Conservation (phyloP, 495 filamentous ascomycete genomes). For the Annulohypoxylon bovei region DNA sequence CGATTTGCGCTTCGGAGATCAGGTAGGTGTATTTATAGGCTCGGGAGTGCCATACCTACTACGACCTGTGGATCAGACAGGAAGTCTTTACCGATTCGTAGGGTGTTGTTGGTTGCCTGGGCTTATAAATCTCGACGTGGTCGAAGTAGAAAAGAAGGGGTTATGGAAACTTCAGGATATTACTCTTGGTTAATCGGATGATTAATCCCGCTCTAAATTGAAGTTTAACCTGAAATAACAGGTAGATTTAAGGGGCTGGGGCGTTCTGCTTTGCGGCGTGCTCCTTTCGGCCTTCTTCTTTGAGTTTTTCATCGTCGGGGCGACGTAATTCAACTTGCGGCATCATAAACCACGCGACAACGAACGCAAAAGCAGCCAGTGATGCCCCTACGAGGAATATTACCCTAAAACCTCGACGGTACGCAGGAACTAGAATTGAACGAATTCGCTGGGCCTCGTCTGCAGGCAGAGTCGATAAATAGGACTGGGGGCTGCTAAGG, state of each 20-base stretch:
- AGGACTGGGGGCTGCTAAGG: slow-evolving; percentile 41
- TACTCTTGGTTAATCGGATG: slow-evolving; percentile 9
- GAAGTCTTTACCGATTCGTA: slow-evolving; percentile 2
- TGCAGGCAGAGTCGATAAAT: slow-evolving; percentile 46
- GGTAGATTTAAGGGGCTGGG: slow-evolving; percentile 1
- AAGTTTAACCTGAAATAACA: not conserved
- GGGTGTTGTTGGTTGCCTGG: slow-evolving; percentile 19
- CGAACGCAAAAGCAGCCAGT: slow-evolving; percentile 57
- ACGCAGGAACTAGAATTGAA: slow-evolving; percentile 55
- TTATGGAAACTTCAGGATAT: slow-evolving; percentile 20
- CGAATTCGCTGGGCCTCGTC: slow-evolving; percentile 52
- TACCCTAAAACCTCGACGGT: slow-evolving; percentile 59
- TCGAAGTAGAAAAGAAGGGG: slow-evolving; percentile 1
- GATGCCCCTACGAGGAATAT: slow-evolving; percentile 61
- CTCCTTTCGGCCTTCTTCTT: slow-evolving; percentile 53
- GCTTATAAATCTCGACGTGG: slow-evolving; percentile 13
- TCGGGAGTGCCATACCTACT: slow-evolving; percentile 21
- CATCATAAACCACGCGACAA: slow-evolving; percentile 57
- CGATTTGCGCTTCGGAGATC: slow-evolving; percentile 8
- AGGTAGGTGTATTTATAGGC: slow-evolving; percentile 4
- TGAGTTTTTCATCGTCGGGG: slow-evolving; percentile 59
- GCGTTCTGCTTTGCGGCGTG: slow-evolving; percentile 23
- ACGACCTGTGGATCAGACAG: not conserved
- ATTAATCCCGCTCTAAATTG: not conserved
- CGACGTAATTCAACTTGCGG: slow-evolving; percentile 57